Evolutionary conservation across 192 early-diverging fungal genomes (phyloP).

Genomic region (Mortierella claussenii): DNA sequence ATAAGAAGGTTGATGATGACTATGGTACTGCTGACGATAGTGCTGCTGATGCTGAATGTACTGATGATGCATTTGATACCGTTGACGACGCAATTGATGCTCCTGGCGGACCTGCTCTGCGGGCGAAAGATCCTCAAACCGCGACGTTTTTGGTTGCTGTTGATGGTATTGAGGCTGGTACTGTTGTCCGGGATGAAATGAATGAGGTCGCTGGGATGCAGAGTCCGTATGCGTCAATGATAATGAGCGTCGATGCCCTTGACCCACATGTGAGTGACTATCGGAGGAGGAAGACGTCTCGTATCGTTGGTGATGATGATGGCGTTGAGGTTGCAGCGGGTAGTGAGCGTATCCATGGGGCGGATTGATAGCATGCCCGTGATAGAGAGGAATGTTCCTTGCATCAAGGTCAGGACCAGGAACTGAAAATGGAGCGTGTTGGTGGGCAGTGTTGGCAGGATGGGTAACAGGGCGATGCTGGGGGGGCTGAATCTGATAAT

Average conservation of each 20-base stretch:
- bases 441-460: neutral
- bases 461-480: neutral
- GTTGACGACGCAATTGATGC: slow-evolving; percentile 27
- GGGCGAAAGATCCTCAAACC: slow-evolving; percentile 19
- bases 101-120: slow-evolving; percentile 41
- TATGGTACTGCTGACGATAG: slow-evolving; percentile 10
- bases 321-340: no score
- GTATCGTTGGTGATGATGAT: neutral
- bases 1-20: neutral
- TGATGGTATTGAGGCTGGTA: neutral
- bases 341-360: neutral
- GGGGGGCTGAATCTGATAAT: slow-evolving; percentile 2
- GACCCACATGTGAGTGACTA: neutral
- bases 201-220: neutral
- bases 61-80: slow-evolving; percentile 31
- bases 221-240: slow-evolving; percentile 9
- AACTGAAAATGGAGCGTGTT: neutral
- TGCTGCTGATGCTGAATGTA: slow-evolving; percentile 26
- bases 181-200: neutral
- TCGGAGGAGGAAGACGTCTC: neutral
- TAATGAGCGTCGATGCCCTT: slow-evolving; percentile 8
- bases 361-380: no score
- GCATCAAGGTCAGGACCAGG: no score
- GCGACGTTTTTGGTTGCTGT: neutral
- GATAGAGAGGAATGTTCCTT: no score